These are phyloP conservation scores for Aspergillus panamensis DNA, from an alignment of 495 filamentous ascomycete species.

Conservation along the genomic window DNA sequence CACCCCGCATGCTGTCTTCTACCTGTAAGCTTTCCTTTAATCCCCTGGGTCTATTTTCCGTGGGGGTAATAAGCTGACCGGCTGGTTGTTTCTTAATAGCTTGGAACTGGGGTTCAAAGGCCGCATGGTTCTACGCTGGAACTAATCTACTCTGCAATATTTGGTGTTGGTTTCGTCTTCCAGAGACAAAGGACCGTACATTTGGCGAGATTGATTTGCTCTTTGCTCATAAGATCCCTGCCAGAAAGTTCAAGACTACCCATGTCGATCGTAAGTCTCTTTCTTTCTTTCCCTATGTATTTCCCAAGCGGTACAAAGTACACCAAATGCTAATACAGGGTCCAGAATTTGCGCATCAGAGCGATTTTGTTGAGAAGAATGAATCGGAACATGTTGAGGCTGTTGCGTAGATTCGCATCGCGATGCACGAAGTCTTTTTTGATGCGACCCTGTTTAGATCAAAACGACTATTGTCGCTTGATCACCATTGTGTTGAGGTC, in stretches of 20 bases:
- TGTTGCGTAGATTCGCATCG: not conserved
- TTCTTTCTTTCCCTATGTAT: not conserved
- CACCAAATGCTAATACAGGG: not conserved
- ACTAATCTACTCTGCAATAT: conserved; percentile 25
- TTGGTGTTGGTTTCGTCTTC: conserved; percentile 41
- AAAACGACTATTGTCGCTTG: too few species aligned
- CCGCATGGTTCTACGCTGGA: conserved; percentile 37
- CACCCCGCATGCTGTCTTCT: conserved; percentile 23
- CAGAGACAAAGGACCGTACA: conserved; percentile 48
- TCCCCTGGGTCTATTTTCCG: not conserved
- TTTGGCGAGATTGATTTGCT: conserved; percentile 56
- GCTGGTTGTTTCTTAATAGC: conserved; percentile 18
- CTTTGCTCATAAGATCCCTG: conserved; percentile 48
- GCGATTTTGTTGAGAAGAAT: not conserved
- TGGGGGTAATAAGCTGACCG: not conserved
- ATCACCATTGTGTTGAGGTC: too few species aligned
- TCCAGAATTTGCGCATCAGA: not conserved
- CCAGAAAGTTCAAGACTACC: conserved; percentile 51
- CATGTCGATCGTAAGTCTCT: conserved; percentile 37
- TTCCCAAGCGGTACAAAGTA: not conserved
- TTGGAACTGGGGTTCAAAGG: conserved; percentile 43
- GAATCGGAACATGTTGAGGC: not conserved
- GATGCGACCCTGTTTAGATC: too few species aligned
- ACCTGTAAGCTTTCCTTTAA: not conserved
- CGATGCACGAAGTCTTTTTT: too few species aligned